Evolutionary conservation across 2,329 filamentous ascomycete species (phyloP), one percentile per base, ranked within the genome.

Genomic region (Orbilia brochopaga): DNA sequence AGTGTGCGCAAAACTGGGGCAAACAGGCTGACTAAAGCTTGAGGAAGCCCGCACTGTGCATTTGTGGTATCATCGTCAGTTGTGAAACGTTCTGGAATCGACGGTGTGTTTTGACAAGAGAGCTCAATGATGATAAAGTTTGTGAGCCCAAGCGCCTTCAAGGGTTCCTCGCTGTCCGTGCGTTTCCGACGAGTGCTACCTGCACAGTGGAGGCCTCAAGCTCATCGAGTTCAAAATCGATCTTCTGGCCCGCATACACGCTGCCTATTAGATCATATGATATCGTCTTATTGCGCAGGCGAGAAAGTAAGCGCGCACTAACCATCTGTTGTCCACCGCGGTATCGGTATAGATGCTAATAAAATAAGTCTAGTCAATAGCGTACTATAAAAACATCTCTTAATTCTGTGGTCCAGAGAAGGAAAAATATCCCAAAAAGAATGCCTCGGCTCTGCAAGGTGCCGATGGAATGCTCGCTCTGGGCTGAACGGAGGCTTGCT

Each of bases 41-140:
- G 11, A 32, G 37, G 35, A 48, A 27, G 21, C 4, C 10, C n/a
- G 19, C n/a, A n/a, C n/a, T n/a, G n/a, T n/a, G n/a, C n/a, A n/a
- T 15, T 13, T 54, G n/a, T 40, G 56, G 19, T 42, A 3, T 32
- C 27, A 32, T 32, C 27, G 8, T 32, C 27, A 8, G 27, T 58
- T 21, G 44, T 69, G 65, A 69, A 69, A 69, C 65, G 50, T 69
- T 69, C 65, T 69, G 40, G 13, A 44, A 44, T 44, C 13, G 17
- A 44, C 13, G 17, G 40, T 44, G 40, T 44, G 15, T 44, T 4
- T 4, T 15, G 40, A 5, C 40, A 4, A 13, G 13, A 44, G 40
- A 44, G 40, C 17, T 44, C 17, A 15, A 37, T 37, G 35, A 44
- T 44, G 11, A 15, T 17, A 17, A 15, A 44, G 5, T 17, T 44